A percentile compares a stretch with the other conserved stretches of the same genome.
Conservation (phyloP, 169 alveolate genomes). For the Amoebophrya sp. region DNA sequence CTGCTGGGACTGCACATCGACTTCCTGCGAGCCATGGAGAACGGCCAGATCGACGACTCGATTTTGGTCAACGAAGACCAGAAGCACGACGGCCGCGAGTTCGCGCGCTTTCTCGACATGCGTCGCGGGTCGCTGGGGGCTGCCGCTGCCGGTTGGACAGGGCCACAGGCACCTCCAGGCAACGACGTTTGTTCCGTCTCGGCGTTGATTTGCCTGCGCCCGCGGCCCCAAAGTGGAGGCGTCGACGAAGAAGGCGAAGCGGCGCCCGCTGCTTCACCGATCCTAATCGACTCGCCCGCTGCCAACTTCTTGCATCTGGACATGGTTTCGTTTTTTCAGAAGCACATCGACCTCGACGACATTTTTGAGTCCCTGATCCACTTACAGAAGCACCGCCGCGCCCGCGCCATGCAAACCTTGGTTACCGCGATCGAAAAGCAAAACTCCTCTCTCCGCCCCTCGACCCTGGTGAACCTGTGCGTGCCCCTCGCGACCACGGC, state of each 20-base stretch:
- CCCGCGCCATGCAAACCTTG: neutral
- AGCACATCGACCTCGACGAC: neutral
- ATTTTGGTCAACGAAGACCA: too few species aligned
- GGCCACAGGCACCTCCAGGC: too few species aligned
- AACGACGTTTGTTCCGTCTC: too few species aligned
- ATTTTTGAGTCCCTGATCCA: neutral
- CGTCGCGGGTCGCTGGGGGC: too few species aligned
- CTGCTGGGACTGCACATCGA: neutral
- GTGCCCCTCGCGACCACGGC: neutral
- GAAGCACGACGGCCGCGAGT: too few species aligned
- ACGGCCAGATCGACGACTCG: too few species aligned
- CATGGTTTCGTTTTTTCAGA: neutral
- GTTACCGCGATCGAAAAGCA: neutral
- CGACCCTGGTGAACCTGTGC: neutral
- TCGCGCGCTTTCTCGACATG: too few species aligned
- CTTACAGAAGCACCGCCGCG: neutral
- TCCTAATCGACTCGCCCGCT: neutral
- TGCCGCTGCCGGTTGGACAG: too few species aligned
- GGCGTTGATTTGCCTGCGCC: too few species aligned
- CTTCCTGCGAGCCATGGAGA: neutral
- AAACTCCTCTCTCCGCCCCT: neutral
- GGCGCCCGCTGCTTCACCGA: neutral
- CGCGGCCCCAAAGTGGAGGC: too few species aligned
- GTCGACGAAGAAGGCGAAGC: too few species aligned
- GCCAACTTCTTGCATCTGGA: neutral